Conservation (phyloP, 495 filamentous ascomycete species). For the Hypoxylon fuscum region DNA sequence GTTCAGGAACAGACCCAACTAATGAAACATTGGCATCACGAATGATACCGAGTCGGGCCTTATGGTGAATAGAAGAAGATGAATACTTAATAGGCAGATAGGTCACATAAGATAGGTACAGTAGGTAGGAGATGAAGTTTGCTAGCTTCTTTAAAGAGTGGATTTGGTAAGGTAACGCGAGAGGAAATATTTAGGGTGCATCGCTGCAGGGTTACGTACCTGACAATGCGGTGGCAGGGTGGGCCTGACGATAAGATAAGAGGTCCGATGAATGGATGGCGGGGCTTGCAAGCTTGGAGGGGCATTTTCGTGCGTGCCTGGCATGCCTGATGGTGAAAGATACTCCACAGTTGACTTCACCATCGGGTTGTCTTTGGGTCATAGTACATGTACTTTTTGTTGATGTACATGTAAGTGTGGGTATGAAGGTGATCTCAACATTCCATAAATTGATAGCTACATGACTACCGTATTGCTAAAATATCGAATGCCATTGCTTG, state of each 20-base stretch:
- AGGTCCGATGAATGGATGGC: constrained; percentile 6
- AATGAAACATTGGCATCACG: not conserved
- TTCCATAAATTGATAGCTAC: no score
- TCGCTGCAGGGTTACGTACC: not conserved
- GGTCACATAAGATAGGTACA: not conserved
- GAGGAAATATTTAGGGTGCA: not conserved
- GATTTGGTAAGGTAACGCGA: not conserved
- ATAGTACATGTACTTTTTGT: not conserved
- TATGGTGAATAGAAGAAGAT: not conserved
- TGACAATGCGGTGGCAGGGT: not conserved
- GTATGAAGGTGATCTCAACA: no score
- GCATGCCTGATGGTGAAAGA: constrained; percentile 23
- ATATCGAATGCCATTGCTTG: not conserved
- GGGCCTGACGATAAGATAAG: constrained; percentile 29
- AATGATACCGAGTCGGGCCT: not conserved
- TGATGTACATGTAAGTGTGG: not conserved
- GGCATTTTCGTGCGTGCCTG: constrained; percentile 7
- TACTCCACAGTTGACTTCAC: constrained; percentile 30
- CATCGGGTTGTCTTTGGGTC: not conserved
- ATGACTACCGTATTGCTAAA: constrained; percentile 1
- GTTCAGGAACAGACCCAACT: not conserved
- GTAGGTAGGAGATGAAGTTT: not conserved
- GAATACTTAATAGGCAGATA: not conserved
- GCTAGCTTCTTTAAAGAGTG: not conserved
- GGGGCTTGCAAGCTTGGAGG: constrained; percentile 26